Base-by-base conservation (phyloP, 257 asterid genomes). In the Solanum dulcamara region DNA sequence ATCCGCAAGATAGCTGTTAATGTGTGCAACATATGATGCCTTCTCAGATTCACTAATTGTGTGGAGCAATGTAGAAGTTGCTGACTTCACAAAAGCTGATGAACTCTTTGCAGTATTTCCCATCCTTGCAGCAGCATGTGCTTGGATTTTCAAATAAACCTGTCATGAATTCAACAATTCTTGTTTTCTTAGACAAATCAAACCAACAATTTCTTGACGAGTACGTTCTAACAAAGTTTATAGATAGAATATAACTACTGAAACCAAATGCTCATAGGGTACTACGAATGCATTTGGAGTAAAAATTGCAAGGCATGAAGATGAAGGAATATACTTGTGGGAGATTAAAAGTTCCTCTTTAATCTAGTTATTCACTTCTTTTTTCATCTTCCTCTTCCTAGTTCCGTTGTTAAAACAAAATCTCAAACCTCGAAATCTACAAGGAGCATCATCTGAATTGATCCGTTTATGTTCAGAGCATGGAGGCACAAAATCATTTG, bases 21-120 rank as follows among this genome's bases (percentile, higher is more conserved):
- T 97, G 88, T 97, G 99, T 48, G 94, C 93, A 81, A 95, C 99
- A 85, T 97, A 97, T 50, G 99, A 94, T 62, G 98, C 94, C 91
- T 95, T 97, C 86, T 97, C 98, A 2, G 99, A 93, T 88, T 95
- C 99, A 48, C 98, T 96, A 83, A 96, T 96, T 17, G 98, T 96
- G 87, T 96, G 99, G 85, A 96, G 98, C 91, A 95, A 92, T 40
- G 98, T 92, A 83, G 98, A 96, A 48, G 99, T 96, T 62, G 98
- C 98, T 81, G 99, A 96, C 87, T 94, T 96, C 79, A 96, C 86
- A 86, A 96, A 96, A 80, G 99, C 99, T 22, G 97, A 92, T 86
- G 98, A 92, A 84, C 90, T 95, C 89, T 93, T 95, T 81, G 93
- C 97, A 40, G 95, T 95, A 74, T 87, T 91, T 68, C 98, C 99